Conservation (phyloP, 2,329 filamentous ascomycete genomes). For the Xenoacremonium recifei region DNA sequence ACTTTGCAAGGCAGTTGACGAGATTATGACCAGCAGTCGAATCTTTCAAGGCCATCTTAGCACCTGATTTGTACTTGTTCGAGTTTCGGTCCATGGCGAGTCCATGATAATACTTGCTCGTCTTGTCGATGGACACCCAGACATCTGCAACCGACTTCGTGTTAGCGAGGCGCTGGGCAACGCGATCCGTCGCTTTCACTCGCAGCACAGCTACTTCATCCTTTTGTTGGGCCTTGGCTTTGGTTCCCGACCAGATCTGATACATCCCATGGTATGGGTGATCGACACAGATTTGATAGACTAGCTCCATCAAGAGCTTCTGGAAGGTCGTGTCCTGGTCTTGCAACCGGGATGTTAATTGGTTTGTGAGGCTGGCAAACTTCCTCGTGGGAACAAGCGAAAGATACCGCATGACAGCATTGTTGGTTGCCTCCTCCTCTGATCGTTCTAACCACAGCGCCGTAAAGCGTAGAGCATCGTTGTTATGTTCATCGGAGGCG, state of each 20-base stretch:
- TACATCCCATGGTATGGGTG: constrained; percentile 98
- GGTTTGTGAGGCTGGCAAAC: constrained; percentile 91
- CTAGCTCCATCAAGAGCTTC: constrained; percentile 66
- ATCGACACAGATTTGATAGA: constrained; percentile 82
- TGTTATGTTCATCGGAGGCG: constrained; percentile 85
- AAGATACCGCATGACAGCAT: constrained; percentile 69
- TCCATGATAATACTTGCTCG: constrained; percentile 64
- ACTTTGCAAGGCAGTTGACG: constrained; percentile 59
- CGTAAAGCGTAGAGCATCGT: constrained; percentile 87
- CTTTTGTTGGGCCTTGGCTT: constrained; percentile 64
- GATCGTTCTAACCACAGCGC: constrained; percentile 91
- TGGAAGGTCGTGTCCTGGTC: constrained; percentile 73
- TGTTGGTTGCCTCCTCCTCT: constrained; percentile 72
- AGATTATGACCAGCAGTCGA: constrained; percentile 63
- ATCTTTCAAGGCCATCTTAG: constrained; percentile 63
- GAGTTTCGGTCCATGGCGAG: constrained; percentile 66
- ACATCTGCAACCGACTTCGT: constrained; percentile 51
- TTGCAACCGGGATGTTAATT: constrained; percentile 89
- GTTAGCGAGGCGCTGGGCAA: constrained; percentile 61
- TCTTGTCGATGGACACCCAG: constrained; percentile 72
- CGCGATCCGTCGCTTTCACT: constrained; percentile 66
- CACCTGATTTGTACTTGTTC: constrained; percentile 64
- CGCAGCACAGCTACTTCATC: constrained; percentile 75
- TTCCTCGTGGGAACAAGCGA: constrained; percentile 81
- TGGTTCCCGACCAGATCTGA: constrained; percentile 84